phyloP scores from a whole-genome alignment of 2,329 filamentous ascomycete species.

The Talaromyces islandicus region DNA sequence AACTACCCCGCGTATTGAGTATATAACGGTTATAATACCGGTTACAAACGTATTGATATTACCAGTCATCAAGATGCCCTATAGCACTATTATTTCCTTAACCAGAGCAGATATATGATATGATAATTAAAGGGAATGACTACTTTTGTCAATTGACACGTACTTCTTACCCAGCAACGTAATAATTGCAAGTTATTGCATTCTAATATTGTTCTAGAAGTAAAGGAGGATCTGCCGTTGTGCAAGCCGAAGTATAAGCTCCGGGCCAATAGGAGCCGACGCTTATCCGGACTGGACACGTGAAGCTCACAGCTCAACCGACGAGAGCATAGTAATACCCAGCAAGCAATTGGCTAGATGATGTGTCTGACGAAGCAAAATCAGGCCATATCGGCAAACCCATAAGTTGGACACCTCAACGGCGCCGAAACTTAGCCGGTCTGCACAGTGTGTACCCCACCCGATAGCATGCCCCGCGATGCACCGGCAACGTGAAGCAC shows the following conservation, averaged over 20 bases:
- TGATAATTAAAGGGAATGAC: too few species aligned
- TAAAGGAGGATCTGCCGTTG: neutral
- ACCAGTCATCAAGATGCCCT: neutral
- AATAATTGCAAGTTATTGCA: neutral
- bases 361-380: neutral
- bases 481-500: neutral
- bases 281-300: neutral
- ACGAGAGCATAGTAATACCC: neutral
- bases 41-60: neutral
- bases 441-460: neutral
- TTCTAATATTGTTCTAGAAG: neutral
- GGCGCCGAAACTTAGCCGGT: neutral
- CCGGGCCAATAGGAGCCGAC: neutral
- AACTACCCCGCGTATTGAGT: neutral
- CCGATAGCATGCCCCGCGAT: neutral
- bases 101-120: neutral
- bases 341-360: neutral
- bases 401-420: neutral
- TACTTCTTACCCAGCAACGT: too few species aligned
- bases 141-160: too few species aligned
- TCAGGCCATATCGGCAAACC: neutral
- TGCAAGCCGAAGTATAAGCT: neutral
- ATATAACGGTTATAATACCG: neutral
- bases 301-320: neutral
- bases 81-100: neutral